Conservation (phyloP, 805 yeast genomes). For the Lipomyces starkeyi region DNA sequence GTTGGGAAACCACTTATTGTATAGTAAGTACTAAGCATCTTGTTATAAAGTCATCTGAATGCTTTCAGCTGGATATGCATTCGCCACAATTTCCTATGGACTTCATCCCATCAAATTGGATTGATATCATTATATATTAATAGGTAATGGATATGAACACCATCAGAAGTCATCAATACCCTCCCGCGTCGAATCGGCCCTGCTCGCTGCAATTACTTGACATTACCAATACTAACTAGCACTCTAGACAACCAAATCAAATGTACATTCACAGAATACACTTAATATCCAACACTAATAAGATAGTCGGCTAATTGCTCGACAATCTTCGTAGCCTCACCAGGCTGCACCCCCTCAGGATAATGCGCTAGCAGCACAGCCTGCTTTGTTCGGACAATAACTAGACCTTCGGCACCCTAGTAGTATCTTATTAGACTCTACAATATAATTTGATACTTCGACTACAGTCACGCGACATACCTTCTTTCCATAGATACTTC, state of each 20-base stretch:
- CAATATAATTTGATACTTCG: neutral
- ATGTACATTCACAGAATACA: neutral
- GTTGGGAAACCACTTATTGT: neutral
- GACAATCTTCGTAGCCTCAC: slow-evolving; percentile 92
- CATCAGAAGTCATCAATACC: neutral
- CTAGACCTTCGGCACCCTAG: slow-evolving; percentile 79
- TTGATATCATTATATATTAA: neutral
- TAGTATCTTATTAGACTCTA: neutral
- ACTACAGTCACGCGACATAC: slow-evolving; percentile 31
- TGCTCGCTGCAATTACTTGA: neutral
- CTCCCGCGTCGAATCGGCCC: too few species aligned
- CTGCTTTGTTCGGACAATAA: slow-evolving; percentile 92
- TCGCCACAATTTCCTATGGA: neutral
- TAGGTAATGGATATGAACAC: neutral
- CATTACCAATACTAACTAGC: neutral
- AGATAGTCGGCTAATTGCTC: slow-evolving; percentile 96
- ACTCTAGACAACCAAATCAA: neutral
- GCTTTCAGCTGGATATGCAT: too few species aligned
- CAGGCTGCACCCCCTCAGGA: slow-evolving; percentile 87
- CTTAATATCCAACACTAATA: slow-evolving; percentile 80
- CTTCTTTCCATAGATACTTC: slow-evolving; percentile 91
- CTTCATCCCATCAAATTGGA: neutral
- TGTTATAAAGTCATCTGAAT: neutral
- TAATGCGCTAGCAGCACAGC: slow-evolving; percentile 94
- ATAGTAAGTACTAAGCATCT: neutral